Evolutionary conservation across 2,329 filamentous ascomycete genomes (phyloP).

Genomic region (Onygenales sp.): DNA sequence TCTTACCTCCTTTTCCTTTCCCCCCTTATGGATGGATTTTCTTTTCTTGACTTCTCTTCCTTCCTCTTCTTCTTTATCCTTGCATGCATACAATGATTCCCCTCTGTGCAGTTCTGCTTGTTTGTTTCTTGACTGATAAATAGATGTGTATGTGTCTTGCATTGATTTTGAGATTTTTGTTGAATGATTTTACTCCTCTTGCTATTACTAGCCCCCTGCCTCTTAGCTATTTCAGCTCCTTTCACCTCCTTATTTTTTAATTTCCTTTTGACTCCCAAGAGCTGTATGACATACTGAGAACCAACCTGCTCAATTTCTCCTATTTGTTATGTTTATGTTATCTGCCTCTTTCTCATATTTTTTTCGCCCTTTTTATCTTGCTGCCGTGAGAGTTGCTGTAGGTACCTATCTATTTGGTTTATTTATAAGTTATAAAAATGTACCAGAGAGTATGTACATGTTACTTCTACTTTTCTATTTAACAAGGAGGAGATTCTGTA

Average conservation of each 20-base stretch:
- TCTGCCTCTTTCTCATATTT: background rate
- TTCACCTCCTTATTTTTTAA: too few species aligned
- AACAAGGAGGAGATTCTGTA: too few species aligned
- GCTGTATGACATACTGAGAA: too few species aligned
- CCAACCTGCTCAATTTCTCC: too few species aligned
- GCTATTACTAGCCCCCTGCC: too few species aligned
- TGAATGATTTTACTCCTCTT: background rate
- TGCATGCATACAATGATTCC: background rate
- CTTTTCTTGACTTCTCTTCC: background rate
- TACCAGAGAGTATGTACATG: too few species aligned
- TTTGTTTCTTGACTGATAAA: constrained; percentile 2
- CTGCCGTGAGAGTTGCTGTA: background rate
- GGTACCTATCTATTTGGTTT: too few species aligned
- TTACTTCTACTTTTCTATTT: too few species aligned
- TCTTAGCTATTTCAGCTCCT: too few species aligned
- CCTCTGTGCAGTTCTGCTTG: background rate
- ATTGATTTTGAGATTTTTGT: constrained; percentile 1
- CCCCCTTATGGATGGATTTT: background rate
- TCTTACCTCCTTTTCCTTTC: background rate
- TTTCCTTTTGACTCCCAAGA: too few species aligned
- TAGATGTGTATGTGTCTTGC: background rate
- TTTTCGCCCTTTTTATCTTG: background rate
- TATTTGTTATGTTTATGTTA: too few species aligned
- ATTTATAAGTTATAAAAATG: too few species aligned
- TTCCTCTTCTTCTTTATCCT: background rate